Percentiles rank a stretch among this genome's conserved stretches.
These are phyloP conservation scores for maize (Zea mays) DNA, from an alignment of 176 grass and related monocot genomes.

Conservation along the genomic window Zm-B73-REFERENCE-NAM-5.0 NC_050102.1:113934501-113935000, in stretches of 20 bases:
- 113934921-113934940: constrained; percentile 20
- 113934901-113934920: constrained; percentile 26
- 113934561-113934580: constrained; percentile 22
- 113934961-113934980: constrained; percentile 30
- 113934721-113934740: constrained; percentile 2
- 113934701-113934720: constrained; percentile 1
- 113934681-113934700: constrained; percentile 9
- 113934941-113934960: constrained; percentile 17
- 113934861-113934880: not conserved
- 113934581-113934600: constrained; percentile 26
- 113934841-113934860: not conserved
- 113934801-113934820: constrained; percentile 2
- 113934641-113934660: constrained; percentile 22
- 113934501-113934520: constrained; percentile 14
- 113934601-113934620: constrained; percentile 7
- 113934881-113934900: constrained; percentile 24
- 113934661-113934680: constrained; percentile 13
- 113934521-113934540: constrained; percentile 23
- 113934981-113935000: constrained; percentile 11
- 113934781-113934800: not conserved
- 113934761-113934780: not conserved
- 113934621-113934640: constrained; percentile 36
- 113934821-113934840: constrained; percentile 9
- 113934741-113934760: constrained; percentile 6
- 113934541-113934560: constrained; percentile 27